These are phyloP conservation scores for Aphanomyces stellatus DNA, from an alignment of 352 stramenopile genomes.

Conservation along the genomic window DNA sequence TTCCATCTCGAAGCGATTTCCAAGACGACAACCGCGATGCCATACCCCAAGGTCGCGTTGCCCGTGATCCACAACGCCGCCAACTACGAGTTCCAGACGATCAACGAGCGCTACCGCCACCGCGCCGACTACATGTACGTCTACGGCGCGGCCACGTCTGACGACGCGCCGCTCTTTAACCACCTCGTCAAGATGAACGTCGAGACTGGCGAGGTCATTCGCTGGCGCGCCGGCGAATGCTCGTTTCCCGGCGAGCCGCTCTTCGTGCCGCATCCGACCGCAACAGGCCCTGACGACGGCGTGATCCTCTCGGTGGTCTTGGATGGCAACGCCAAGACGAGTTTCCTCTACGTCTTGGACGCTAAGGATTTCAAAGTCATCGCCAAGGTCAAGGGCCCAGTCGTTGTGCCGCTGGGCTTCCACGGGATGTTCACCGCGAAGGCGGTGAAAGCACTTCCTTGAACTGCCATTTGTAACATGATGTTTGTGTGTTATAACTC, in stretches of 20 bases:
- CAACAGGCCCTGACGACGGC: not conserved
- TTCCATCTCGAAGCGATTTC: not conserved
- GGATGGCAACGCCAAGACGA: not conserved
- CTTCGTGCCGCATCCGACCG: not conserved
- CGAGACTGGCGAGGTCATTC: not conserved
- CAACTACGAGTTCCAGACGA: not conserved
- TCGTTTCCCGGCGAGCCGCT: not conserved
- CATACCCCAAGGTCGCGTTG: not conserved
- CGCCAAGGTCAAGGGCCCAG: not conserved
- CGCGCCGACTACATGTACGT: not conserved
- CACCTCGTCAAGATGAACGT: not conserved
- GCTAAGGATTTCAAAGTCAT: not conserved
- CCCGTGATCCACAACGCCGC: not conserved
- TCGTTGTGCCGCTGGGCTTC: conserved; percentile 2
- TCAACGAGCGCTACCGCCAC: conserved; percentile 8
- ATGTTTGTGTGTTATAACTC: too few relatives aligned
- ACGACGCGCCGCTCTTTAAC: not conserved
- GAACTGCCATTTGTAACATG: too few relatives aligned
- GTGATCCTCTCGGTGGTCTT: not conserved
- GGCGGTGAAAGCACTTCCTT: too few relatives aligned
- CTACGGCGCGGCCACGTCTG: not conserved
- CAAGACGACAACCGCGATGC: not conserved
- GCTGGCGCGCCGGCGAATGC: not conserved
- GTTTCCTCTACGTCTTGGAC: not conserved
- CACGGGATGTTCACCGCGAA: not conserved